phyloP scores from a whole-genome alignment of 768 basidiomycete species.

The Pleurotus ostreatus region DNA sequence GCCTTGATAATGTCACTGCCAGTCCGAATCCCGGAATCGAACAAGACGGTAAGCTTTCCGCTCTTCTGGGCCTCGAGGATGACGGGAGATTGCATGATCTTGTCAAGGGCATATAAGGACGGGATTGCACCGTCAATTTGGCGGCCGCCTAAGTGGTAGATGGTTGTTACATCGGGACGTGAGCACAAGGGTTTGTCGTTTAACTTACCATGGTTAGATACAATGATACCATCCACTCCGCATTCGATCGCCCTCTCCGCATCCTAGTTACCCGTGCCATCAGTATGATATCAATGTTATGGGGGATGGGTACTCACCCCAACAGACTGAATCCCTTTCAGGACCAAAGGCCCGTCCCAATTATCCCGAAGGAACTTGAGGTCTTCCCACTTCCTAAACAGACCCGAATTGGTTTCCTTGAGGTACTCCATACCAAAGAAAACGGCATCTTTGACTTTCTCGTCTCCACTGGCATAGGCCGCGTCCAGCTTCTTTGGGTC shows the following conservation, averaged over 20 bases:
- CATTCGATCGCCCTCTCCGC: slow-evolving; percentile 64
- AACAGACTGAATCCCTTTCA: slow-evolving; percentile 77
- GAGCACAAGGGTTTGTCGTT: background rate
- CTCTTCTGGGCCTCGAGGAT: slow-evolving; percentile 52
- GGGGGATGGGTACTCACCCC: slow-evolving; percentile 13
- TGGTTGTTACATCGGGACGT: background rate
- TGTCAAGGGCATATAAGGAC: slow-evolving; percentile 66
- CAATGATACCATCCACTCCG: slow-evolving; percentile 69
- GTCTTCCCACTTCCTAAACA: slow-evolving; percentile 68
- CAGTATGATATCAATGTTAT: background rate
- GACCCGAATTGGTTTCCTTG: slow-evolving; percentile 57
- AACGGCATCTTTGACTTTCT: slow-evolving; percentile 30
- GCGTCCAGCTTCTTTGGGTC: slow-evolving; percentile 43
- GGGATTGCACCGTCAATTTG: slow-evolving; percentile 79
- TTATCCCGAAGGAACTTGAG: slow-evolving; percentile 62
- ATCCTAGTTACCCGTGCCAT: slow-evolving; percentile 34
- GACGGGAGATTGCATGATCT: slow-evolving; percentile 59
- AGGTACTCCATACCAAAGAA: slow-evolving; percentile 61
- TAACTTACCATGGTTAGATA: slow-evolving; percentile 72
- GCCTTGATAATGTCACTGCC: slow-evolving; percentile 85
- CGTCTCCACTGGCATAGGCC: slow-evolving; percentile 42
- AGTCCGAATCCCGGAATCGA: slow-evolving; percentile 79
- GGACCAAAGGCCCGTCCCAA: slow-evolving; percentile 74
- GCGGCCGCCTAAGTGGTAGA: slow-evolving; percentile 47
- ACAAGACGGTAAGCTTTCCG: slow-evolving; percentile 66